Evolutionary conservation across 2,329 filamentous ascomycete genomes (phyloP), one percentile per base, ranked within the genome.

Genomic region (Epichloe sp.): DNA sequence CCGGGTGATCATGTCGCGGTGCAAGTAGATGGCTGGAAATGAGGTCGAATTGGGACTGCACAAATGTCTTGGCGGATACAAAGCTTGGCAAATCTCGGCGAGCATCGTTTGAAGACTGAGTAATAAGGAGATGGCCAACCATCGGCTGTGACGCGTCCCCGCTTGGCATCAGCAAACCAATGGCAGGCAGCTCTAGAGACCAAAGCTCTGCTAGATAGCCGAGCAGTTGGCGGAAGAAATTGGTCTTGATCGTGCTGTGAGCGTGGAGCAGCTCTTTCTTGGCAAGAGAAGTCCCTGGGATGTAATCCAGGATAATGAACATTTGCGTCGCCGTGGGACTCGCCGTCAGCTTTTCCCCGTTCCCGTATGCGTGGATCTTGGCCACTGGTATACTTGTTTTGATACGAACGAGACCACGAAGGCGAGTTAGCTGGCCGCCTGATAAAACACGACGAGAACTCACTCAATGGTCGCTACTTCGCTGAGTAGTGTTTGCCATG

Each of bases 341-440:
- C 15, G 47, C 47, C 38, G 41, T 49, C 44, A 52, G 45, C 37
- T 26, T 35, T 14, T 45, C 54, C 40, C 51, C 50, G 15, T 52
- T 54, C 4, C 61, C 60, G 41, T 55, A 60, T 15, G 53, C 56
- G 26, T 55, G 52, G 10, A 37, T 53, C 15, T 49, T 49, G 36
- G 60, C 55, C 14, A 63, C 52, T 10, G 57, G 59, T 41, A 62
- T 60, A 7, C 17, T 49, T 1, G 59, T 62, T 6, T 55, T 54
- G 15, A 23, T 23, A 34, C 55, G 43, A 7, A 63, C 59, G 35
- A 44, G 35, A 44, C 19, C 11, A 36, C 4, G 4, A 8, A 8
- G 35, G 38, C 15, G 14, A 10, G 26, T 31, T 31, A 31, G 26
- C 26, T 31, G 26, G 26, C 26, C 26, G 26, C 8, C 26, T 31